Evolutionary conservation across 2,329 filamentous ascomycete species (phyloP), one percentile per base, ranked within the genome.

Genomic region (Neofusicoccum ribis): DNA sequence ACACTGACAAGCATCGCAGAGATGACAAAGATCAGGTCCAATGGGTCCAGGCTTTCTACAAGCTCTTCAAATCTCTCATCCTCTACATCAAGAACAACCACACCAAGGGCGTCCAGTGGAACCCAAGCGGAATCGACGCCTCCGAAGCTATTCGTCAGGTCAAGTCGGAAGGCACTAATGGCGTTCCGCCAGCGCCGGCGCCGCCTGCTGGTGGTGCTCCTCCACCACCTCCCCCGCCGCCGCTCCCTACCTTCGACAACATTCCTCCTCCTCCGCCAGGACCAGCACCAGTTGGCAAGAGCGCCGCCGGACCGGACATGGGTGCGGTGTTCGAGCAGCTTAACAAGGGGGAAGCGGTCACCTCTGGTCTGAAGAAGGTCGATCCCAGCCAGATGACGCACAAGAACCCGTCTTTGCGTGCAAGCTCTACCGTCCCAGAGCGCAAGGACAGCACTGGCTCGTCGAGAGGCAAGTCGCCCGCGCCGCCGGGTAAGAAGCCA

Each of bases 311-410:
- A 9, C 68, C 78, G 7, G 93, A 94, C 64, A 88, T 97, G 77
- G 88, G 88, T 23, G 93, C 94, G 27, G 93, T 99, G 2, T 99
- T 99, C 77, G 90, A 89, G 46, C 91, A 97, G 70, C 82, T 99
- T 62, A 98, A 98, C 80, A 89, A 90, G 76, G 95, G 95, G 65
- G 88, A 91, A 67, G 84, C 87, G n/a, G 91, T 99, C 66, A 99
- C 95, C 3, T 88, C 91, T 69, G 89, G 91, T 37, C 84, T 99
- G 41, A 90, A 91, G 70, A 99, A 97, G 83, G 95, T 99, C 58
- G 94, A 97, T 80, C 90, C 89, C 75, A 95, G 91, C 63, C 85
- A 98, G 78, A 97, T 97, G 94, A 99, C 95, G 67, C 95, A 99
- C 81, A 98, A 98, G 83, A 99, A 99, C 79, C 95, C 95, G 14